Conservation (phyloP, 768 basidiomycete genomes). For the Leucogyrophana mollusca region DNA sequence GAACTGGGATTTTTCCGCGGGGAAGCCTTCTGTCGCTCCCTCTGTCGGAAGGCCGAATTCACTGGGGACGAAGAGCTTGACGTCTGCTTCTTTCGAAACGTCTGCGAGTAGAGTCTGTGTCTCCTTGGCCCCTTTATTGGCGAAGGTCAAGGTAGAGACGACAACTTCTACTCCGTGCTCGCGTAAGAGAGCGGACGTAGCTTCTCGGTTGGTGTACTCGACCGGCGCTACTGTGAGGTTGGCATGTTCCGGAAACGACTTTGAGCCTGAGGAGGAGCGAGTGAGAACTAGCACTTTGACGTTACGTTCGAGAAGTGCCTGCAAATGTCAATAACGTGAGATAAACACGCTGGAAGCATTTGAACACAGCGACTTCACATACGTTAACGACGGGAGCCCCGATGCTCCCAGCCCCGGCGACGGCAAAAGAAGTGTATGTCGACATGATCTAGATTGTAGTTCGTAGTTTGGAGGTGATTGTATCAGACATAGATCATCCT, state of each 20-base stretch:
- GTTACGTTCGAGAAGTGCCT: conserved; percentile 8
- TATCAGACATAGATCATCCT: too few species aligned
- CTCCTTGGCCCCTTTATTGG: conserved; percentile 1
- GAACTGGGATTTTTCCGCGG: conserved; percentile 13
- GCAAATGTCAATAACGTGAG: too few species aligned
- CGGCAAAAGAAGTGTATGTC: conserved; percentile 17
- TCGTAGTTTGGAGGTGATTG: too few species aligned
- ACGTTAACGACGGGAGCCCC: conserved; percentile 18
- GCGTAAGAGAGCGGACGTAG: conserved; percentile 12
- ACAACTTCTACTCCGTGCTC: conserved; percentile 22
- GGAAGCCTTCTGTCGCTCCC: conserved; percentile 12
- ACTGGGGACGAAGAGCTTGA: conserved; percentile 26
- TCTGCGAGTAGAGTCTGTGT: conserved; percentile 18
- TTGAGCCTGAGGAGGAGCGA: conserved; percentile 1
- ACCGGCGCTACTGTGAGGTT: conserved; percentile 15
- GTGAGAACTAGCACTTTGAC: conserved; percentile 4
- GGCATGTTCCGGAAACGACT: conserved; percentile 1
- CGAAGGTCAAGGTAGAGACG: conserved; percentile 17
- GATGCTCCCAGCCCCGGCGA: conserved; percentile 20
- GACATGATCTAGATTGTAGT: too few species aligned
- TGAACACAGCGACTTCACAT: too few species aligned
- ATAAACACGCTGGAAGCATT: neutral
- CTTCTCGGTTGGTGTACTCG: conserved; percentile 12
- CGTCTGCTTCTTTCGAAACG: conserved; percentile 23
- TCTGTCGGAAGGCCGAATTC: conserved; percentile 25